Evolutionary conservation across 345 rosid species (phyloP), one percentile per base, ranked within the genome.

Genomic region (Balakata baccata): DNA sequence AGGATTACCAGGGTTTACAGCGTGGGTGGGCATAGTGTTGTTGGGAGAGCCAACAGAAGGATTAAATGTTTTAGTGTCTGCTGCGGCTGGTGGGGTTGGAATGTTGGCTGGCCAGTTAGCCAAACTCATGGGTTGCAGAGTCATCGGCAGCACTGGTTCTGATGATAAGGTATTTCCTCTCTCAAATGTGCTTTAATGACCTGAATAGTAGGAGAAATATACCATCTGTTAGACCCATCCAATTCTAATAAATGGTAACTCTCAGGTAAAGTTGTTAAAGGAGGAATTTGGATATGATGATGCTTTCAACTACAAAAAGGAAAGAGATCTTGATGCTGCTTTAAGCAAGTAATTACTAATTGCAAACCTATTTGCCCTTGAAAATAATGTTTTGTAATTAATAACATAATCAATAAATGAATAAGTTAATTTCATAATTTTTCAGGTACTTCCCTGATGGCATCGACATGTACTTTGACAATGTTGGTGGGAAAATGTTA

Each of bases 61-160:
- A 0, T 68, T 79, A 4, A 83, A 81, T 11, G 77, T 84, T 22
- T 86, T 86, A 58, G 63, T 86, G 53, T 86, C 87, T 3, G 86
- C 87, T 3, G 89, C 89, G 0, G 87, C 87, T 0, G 86, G 87
- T 10, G 87, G 86, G 3, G 89, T 86, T 22, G 89, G 87, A n/a
- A 79, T 86, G 86, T 39, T 47, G 41, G 89, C 89, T 3, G 87
- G 87, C 12, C 85, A 86, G 56, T 71, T 87, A 74, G 87, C 86
- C 17, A 86, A 84, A 71, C 82, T 86, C 49, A 84, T 47, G 65
- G 87, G 87, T 37, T 84, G 87, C 39, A 68, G 78, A n/a, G 89
- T 86, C 14, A 61, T 84, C 13, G 87, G 89, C 45, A 82, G 89
- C 72, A 78, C 84, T 1, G 87, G 89, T 18, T 82, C 89, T 0